phyloP scores from a whole-genome alignment of 139 green algal species.

The Chlorella sorokiniana region DNA sequence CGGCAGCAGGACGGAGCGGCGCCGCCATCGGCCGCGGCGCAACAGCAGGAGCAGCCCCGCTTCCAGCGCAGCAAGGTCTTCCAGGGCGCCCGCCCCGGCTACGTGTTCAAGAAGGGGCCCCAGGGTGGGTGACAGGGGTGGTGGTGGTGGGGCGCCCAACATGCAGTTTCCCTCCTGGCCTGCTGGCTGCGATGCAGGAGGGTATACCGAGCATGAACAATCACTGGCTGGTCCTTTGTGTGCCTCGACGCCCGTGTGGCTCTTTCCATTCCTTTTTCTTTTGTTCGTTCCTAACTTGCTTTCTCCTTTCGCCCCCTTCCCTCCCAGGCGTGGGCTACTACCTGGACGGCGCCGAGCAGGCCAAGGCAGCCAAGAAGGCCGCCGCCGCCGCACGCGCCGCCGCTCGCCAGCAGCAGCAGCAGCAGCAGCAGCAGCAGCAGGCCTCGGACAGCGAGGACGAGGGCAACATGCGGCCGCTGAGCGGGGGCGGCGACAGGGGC shows the following conservation, averaged over 20 bases:
- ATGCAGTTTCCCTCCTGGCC: no score
- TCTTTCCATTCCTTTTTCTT: no score
- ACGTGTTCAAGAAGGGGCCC: conserved; percentile 64
- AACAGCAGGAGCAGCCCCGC: conserved; percentile 3
- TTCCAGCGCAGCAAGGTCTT: conserved; percentile 57
- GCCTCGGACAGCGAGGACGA: conserved; percentile 10
- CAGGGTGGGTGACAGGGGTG: conserved; percentile 39
- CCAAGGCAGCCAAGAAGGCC: conserved; percentile 4
- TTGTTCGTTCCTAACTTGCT: no score
- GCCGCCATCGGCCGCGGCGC: background rate
- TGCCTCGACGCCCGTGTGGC: no score
- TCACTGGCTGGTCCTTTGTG: no score
- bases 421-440: conserved; percentile 3
- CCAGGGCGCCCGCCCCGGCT: conserved; percentile 52
- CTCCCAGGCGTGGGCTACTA: conserved; percentile 70
- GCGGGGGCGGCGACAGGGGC: background rate
- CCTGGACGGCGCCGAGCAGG: conserved; percentile 24
- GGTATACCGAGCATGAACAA: no score
- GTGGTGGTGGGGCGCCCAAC: no score
- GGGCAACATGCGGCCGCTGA: conserved; percentile 26
- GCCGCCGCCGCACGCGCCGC: background rate
- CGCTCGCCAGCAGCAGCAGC: conserved; percentile 29
- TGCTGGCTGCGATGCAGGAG: no score
- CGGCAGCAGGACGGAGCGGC: background rate
- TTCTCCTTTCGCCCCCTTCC: background rate